Percentiles rank a stretch among this genome's conserved stretches.
Evolutionary conservation across 1,139 yeast species (phyloP).

Genomic region (Suzukiozyma palmioleophila): DNA sequence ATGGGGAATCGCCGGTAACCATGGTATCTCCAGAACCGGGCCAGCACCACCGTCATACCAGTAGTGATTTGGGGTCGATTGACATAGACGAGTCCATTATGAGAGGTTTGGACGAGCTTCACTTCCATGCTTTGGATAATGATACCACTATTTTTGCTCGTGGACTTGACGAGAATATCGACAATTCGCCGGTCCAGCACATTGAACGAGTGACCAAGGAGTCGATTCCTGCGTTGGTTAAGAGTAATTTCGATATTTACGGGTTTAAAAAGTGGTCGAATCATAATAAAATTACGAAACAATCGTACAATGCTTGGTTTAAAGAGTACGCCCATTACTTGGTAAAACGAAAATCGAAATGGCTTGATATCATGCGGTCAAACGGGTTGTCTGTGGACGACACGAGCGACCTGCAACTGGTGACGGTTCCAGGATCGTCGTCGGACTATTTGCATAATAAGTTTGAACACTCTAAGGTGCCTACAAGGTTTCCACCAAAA

Average conservation of each 20-base stretch:
- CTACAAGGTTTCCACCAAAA: conserved; percentile 69
- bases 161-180: background rate
- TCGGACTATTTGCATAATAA: background rate
- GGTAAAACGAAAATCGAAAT: conserved; percentile 62
- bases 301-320: conserved; percentile 77
- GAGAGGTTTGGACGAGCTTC: conserved; percentile 8
- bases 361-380: conserved; percentile 63
- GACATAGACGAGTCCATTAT: conserved; percentile 5
- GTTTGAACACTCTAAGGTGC: conserved; percentile 18
- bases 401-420: too few relatives aligned
- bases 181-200: background rate
- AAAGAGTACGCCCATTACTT: conserved; percentile 58
- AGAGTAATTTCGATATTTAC: conserved; percentile 62
- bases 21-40: background rate
- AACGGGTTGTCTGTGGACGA: conserved; percentile 52
- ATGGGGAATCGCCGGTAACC: conserved; percentile 15
- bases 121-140: conserved; percentile 5
- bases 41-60: background rate
- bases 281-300: conserved; percentile 39
- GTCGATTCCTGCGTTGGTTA: conserved; percentile 14
- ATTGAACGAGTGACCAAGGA: conserved; percentile 10
- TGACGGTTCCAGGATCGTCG: background rate
- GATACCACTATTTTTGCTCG: conserved; percentile 1
- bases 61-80: background rate
- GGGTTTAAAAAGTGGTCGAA: conserved; percentile 73